Evolutionary conservation across 2,329 filamentous ascomycete species (phyloP), one percentile per base, ranked within the genome.

Genomic region (Massarina eburnea): DNA sequence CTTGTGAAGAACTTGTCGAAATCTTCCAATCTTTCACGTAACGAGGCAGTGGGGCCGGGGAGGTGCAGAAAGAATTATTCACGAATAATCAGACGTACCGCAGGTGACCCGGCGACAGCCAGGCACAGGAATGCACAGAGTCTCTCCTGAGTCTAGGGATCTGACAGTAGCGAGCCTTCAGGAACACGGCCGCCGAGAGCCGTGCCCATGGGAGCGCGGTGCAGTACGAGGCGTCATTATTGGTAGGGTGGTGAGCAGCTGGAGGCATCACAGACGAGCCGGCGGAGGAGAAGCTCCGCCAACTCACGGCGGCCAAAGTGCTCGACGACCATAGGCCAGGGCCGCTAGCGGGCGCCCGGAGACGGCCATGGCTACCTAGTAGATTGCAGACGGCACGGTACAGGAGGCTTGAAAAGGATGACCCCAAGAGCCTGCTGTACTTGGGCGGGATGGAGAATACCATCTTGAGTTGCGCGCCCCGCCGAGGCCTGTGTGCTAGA

Each of bases 141-240:
- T 20, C 10, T 21, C 51, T 62, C 59, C 57, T 61, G 60, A 59
- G 59, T 44, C 50, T 58, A 53, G 37, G 41, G 44, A 50, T 44
- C 49, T 53, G 49, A 52, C 54, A 57, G 56, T 45, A 40, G 48
- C 30, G 50, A 41, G 41, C 34, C 50, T 52, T 64, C 57, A 67
- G 62, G 62, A 59, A 64, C 59, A 52, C 56, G 59, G 61, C 63
- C 59, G 58, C 58, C 57, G 47, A 42, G 55, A 52, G 58, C 58
- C 58, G 59, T 61, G 55, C 41, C 57, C 45, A 61, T 51, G 57
- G 59, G 58, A 49, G 59, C 64, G 57, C 54, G 58, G 57, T 51
- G 55, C 57, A 52, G 27, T 30, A 14, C 51, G 53, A 49, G 53
- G 48, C 44, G 46, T 59, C 66, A 65, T 67, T 58, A 65, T 63